Base-by-base conservation (phyloP, 495 filamentous ascomycete species). In the Clohesyomyces aquaticus region DNA sequence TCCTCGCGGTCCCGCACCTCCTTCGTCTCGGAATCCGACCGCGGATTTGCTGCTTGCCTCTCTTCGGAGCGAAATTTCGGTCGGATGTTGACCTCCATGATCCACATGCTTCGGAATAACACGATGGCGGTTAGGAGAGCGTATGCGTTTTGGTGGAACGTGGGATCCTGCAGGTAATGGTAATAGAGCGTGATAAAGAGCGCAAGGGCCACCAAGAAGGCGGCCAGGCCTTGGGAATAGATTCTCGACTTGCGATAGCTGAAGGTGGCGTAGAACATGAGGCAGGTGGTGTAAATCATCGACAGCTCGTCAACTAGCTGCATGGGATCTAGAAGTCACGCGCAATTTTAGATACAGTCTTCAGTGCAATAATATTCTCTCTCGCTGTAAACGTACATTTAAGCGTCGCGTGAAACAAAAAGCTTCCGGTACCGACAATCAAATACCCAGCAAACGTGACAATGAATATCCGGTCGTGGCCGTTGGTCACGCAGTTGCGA, bases 201-300 rank as follows among this genome's bases (percentile, higher is more conserved):
- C 3, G 89, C 84, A 41, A 96, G 76, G 12, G 77, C 77, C 29
- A 85, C 52, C 28, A 94, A 80, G n/a, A 73, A 79, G 0, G 82
- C 22, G 10, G 79, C 93, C 42, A 96, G 78, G 54, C 82, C 55
- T 49, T 8, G 84, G 81, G 35, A 87, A 77, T n/a, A 58, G 65
- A n/a, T n/a, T 11, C 71, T 67, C 4, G 90, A 79, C 61, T 82
- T 81, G 4, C 80, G 83, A 76, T 93, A 89, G 10, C 88, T 86
- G 74, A 96, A 94, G 19, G 90, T 89, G 14, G 91, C 91, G 74
- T 88, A 96, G 74, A 81, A 87, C 88, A 96, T 95, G n/a, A 96
- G 75, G 66, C 89, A 95, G 8, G 93, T 95, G 1, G 93, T 96
- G 73, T 98, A 98, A 27, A 98, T 96, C 94, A 98, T 98, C 62